Percentiles rank a stretch among this genome's conserved stretches.
phyloP scores from a whole-genome alignment of 306 rosid genomes.

The Corylus americana region DNA sequence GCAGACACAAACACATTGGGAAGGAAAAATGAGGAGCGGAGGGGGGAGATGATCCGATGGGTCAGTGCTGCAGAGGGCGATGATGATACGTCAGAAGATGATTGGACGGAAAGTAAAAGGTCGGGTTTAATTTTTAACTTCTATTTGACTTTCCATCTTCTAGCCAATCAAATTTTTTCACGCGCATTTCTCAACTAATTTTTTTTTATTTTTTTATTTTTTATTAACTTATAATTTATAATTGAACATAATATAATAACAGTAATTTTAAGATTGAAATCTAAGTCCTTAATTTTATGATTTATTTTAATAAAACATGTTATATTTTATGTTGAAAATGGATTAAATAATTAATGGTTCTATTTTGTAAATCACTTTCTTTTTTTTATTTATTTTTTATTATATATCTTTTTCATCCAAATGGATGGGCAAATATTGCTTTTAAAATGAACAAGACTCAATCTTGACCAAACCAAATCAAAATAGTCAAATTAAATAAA shows the following conservation, averaged over 20 bases:
- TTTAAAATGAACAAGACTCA: too few relatives aligned
- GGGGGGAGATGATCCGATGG: constrained; percentile 42
- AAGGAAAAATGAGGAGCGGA: constrained; percentile 34
- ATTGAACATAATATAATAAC: too few relatives aligned
- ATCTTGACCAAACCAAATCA: too few relatives aligned
- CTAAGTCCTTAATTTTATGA: too few relatives aligned
- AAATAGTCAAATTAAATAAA: too few relatives aligned
- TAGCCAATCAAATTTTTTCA: neutral
- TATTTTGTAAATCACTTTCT: too few relatives aligned
- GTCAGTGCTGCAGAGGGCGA: constrained; percentile 18
- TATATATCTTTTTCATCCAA: neutral
- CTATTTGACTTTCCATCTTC: neutral
- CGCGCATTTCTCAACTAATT: neutral
- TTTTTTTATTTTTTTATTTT: too few relatives aligned
- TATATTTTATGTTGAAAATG: too few relatives aligned
- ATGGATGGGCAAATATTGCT: too few relatives aligned
- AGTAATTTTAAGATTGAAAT: neutral
- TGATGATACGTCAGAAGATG: constrained; percentile 16
- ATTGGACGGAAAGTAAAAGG: constrained; percentile 22
- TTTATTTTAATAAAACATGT: too few relatives aligned
- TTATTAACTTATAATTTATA: neutral
- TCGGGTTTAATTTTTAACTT: neutral
- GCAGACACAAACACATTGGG: constrained; percentile 29
- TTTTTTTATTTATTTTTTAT: too few relatives aligned
- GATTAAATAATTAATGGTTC: too few relatives aligned